These are phyloP conservation scores for Apiospora aurea DNA, from an alignment of 2,329 filamentous ascomycete species.

Conservation along the genomic window DNA sequence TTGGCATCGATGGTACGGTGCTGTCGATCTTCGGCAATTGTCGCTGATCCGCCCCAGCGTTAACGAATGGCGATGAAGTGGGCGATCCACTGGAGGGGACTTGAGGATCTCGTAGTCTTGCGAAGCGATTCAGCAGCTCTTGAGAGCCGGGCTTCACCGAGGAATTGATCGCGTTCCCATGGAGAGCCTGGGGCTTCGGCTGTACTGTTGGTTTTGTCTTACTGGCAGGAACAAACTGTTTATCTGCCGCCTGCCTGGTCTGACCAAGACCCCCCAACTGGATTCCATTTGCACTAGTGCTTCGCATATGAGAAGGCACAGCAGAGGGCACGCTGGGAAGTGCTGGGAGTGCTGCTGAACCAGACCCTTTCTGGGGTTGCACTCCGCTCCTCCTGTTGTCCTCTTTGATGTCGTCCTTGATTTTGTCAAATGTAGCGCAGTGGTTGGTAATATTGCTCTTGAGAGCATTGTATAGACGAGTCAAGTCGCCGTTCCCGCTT, in stretches of 20 bases:
- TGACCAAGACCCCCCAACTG: background rate
- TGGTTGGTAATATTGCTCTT: constrained; percentile 57
- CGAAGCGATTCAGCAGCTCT: constrained; percentile 65
- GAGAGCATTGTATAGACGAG: constrained; percentile 57
- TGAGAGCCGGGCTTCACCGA: constrained; percentile 45
- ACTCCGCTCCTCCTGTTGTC: constrained; percentile 70
- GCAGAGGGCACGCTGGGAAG: constrained; percentile 34
- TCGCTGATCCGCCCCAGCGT: background rate
- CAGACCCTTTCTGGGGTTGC: constrained; percentile 33
- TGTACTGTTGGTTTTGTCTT: constrained; percentile 59
- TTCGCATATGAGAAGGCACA: constrained; percentile 24
- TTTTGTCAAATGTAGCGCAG: constrained; percentile 58
- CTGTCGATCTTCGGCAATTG: constrained; percentile 53
- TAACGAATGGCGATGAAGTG: constrained; percentile 45
- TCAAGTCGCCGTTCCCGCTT: constrained; percentile 57
- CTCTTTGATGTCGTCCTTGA: constrained; percentile 66
- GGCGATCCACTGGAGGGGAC: constrained; percentile 52
- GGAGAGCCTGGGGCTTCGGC: constrained; percentile 72
- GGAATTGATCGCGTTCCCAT: constrained; percentile 64
- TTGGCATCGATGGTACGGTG: constrained; percentile 66
- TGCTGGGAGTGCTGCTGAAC: constrained; percentile 41
- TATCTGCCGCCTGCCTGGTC: background rate
- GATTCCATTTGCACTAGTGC: constrained; percentile 9
- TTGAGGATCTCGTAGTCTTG: constrained; percentile 58
- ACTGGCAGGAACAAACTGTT: background rate